Evolutionary conservation across 192 early-diverging fungal genomes (phyloP).

Genomic region (Diversispora epigaea): DNA sequence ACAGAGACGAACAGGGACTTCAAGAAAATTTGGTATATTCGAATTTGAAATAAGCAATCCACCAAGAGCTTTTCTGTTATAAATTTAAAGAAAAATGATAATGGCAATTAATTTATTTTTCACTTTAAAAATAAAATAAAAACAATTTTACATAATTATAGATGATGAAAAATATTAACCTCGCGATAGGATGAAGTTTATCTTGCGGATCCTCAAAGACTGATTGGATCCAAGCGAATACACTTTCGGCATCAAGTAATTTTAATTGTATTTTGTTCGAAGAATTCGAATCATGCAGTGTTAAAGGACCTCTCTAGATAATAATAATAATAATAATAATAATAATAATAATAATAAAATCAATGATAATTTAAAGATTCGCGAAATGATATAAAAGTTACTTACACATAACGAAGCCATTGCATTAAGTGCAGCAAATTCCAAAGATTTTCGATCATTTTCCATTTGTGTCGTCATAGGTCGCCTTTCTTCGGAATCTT

Average conservation of each 20-base stretch:
- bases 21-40: slow-evolving; percentile 55
- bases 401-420: slow-evolving; percentile 84
- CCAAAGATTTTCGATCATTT: slow-evolving; percentile 72
- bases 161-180: slow-evolving; percentile 37
- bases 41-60: slow-evolving; percentile 65
- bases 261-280: background rate
- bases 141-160: background rate
- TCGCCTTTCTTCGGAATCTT: slow-evolving; percentile 69
- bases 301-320: slow-evolving; percentile 20
- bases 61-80: slow-evolving; percentile 61
- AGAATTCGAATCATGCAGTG: background rate
- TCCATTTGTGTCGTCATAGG: slow-evolving; percentile 66
- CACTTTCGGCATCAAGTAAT: slow-evolving; percentile 49
- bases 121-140: too few species aligned
- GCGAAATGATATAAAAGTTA: background rate
- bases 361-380: background rate
- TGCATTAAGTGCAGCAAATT: slow-evolving; percentile 76
- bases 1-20: slow-evolving; percentile 67
- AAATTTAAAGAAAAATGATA: background rate
- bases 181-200: slow-evolving; percentile 53
- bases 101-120: background rate
- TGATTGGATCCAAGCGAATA: slow-evolving; percentile 64
- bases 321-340: background rate
- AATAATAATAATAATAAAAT: background rate
- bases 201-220: slow-evolving; percentile 61